Base-by-base conservation (phyloP, 768 basidiomycete species). In the Lactarius quietus region DNA sequence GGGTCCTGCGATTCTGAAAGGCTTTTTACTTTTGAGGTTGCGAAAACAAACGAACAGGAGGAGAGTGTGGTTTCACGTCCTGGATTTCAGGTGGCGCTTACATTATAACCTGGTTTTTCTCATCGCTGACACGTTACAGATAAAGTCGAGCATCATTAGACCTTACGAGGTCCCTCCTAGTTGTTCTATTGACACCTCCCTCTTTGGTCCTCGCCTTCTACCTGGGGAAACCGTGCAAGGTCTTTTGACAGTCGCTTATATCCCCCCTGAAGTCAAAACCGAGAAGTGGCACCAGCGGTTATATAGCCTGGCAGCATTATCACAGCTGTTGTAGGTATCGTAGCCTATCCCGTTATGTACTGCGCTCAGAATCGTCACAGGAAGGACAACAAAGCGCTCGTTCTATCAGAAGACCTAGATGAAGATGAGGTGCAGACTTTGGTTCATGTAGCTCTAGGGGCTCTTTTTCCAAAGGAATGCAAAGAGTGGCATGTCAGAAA, bases 21-120 rank as follows among this genome's bases (percentile, higher is more conserved):
- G 17, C 73, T 85, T 60, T 83, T 82, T 68, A 79, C 78, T 0
- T 86, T 83, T 59, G 80, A 82, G 61, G 85, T n/a, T n/a, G n/a
- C n/a, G n/a, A n/a, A n/a, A n/a, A n/a, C n/a, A n/a, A n/a, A n/a
- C n/a, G n/a, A n/a, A 57, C 82, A 86, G 67, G 83, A 83, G 60
- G 85, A 86, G 66, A 75, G 76, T 6, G 82, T 83, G 3, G 69
- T 72, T 1, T 71, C 74, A 12, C 75, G 77, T 12, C 73, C 75
- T 1, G 84, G 84, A 0, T 84, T 85, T 69, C 74, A 72, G 41
- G 41, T 41, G 18, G 20, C 18, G 7, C 38, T 18, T 0, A 17
- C 39, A 15, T 39, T 39, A n/a, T 6, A 39, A 6, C 17, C 15
- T 38, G 2, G 3, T 12, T 15, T 2, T 15, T 15, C 6, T 39